Evolutionary conservation across 192 early-diverging fungal genomes (phyloP).

Genomic region (Funneliformis geosporum): DNA sequence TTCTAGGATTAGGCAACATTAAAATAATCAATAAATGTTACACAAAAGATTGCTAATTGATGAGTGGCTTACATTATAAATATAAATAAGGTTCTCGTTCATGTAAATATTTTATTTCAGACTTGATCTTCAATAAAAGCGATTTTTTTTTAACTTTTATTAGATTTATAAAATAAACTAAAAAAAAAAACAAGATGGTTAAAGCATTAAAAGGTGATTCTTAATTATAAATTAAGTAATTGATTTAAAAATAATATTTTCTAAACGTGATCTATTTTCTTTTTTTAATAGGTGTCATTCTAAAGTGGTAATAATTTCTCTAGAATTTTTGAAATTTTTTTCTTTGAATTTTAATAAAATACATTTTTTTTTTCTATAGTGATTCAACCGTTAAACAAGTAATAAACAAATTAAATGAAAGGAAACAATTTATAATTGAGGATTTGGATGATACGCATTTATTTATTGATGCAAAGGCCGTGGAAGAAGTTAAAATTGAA

Average conservation of each 20-base stretch:
- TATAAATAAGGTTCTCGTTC: too few species aligned
- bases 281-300: background rate
- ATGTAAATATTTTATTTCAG: too few species aligned
- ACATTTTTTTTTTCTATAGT: conserved; percentile 42
- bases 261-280: background rate
- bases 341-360: background rate
- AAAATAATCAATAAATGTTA: too few species aligned
- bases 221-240: background rate
- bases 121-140: too few species aligned
- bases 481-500: conserved; percentile 58
- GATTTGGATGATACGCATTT: conserved; percentile 83
- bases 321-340: background rate
- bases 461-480: conserved; percentile 66
- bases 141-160: too few species aligned
- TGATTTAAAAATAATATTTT: background rate
- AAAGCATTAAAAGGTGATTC: background rate
- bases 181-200: background rate
- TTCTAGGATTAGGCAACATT: background rate
- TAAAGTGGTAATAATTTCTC: background rate
- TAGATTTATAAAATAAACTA: too few species aligned
- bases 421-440: conserved; percentile 73
- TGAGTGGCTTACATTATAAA: too few species aligned
- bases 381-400: conserved; percentile 79
- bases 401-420: conserved; percentile 67
- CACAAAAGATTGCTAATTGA: too few species aligned